Conservation (phyloP, 164 flowering plant genomes). For the Stephania yunnanensis region DNA sequence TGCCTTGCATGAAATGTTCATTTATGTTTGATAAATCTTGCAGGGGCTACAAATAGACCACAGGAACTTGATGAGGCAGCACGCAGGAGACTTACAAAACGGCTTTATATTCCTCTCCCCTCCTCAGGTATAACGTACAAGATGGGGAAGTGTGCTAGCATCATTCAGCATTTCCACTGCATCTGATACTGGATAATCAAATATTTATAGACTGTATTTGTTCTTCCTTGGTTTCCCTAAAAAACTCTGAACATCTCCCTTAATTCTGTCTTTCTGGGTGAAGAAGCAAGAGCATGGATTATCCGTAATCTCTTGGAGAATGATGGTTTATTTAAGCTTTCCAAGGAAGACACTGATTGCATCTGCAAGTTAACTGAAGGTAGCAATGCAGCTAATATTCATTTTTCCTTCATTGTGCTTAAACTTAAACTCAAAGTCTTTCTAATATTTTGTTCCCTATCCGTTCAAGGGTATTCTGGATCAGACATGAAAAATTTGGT, state of each 20-base stretch:
- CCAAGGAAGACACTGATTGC: conserved; percentile 57
- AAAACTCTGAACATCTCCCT: background rate
- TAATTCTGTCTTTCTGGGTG: conserved; percentile 14
- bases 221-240: background rate
- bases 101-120: conserved; percentile 94
- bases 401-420: background rate
- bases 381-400: conserved; percentile 8
- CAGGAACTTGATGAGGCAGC: conserved; percentile 99
- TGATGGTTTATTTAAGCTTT: conserved; percentile 81
- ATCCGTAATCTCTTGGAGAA: conserved; percentile 73
- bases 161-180: background rate
- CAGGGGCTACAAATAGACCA: conserved; percentile 99
- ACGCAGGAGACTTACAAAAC: conserved; percentile 87
- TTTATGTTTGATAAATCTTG: conserved; percentile 3
- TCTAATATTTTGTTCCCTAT: background rate
- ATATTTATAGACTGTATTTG: background rate
- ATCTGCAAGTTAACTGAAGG: conserved; percentile 89
- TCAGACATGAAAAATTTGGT: conserved; percentile 98
- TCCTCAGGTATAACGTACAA: conserved; percentile 52
- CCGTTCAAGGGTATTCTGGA: conserved; percentile 78
- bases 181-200: background rate
- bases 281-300: conserved; percentile 98
- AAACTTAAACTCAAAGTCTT: background rate
- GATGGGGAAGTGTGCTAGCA: background rate
- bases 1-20: background rate